Evolutionary conservation across 1,284 basidiomycete genomes (phyloP).

Genomic region (Coniferiporia sulphurascens): DNA sequence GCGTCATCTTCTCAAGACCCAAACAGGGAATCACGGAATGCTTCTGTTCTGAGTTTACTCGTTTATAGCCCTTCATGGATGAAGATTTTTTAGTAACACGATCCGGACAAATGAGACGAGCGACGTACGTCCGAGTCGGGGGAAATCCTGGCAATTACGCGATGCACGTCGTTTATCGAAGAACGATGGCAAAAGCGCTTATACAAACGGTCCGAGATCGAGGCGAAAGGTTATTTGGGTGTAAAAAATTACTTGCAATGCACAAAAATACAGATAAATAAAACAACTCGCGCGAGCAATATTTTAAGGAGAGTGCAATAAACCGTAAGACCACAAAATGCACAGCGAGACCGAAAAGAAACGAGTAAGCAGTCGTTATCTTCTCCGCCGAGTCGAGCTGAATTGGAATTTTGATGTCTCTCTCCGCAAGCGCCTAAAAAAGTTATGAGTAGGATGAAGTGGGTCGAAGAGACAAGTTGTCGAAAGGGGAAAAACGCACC

Average conservation of each 20-base stretch:
- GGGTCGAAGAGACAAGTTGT: conserved; percentile 21
- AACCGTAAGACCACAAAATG: neutral
- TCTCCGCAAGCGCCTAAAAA: conserved; percentile 59
- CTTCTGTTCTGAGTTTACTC: too few relatives aligned
- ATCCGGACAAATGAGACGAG: too few relatives aligned
- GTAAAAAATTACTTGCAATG: neutral
- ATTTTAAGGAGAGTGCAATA: neutral
- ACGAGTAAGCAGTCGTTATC: conserved; percentile 26
- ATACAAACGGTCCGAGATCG: too few relatives aligned
- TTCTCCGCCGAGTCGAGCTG: conserved; percentile 43
- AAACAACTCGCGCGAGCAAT: neutral
- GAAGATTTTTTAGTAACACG: too few relatives aligned
- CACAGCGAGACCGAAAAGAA: neutral
- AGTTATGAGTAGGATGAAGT: conserved; percentile 3
- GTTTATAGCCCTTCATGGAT: too few relatives aligned
- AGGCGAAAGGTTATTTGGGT: too few relatives aligned
- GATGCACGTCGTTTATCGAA: neutral
- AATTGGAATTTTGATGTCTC: conserved; percentile 78
- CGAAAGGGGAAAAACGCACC: conserved; percentile 34
- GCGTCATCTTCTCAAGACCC: too few relatives aligned
- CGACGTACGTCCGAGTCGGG: too few relatives aligned
- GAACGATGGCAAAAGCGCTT: too few relatives aligned
- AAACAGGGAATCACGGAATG: too few relatives aligned
- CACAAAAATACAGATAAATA: conserved; percentile 2
- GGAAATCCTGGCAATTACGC: too few relatives aligned